These are phyloP conservation scores for Periconia sp. DNA, from an alignment of 2,329 filamentous ascomycete genomes.

Conservation along the genomic window DNA sequence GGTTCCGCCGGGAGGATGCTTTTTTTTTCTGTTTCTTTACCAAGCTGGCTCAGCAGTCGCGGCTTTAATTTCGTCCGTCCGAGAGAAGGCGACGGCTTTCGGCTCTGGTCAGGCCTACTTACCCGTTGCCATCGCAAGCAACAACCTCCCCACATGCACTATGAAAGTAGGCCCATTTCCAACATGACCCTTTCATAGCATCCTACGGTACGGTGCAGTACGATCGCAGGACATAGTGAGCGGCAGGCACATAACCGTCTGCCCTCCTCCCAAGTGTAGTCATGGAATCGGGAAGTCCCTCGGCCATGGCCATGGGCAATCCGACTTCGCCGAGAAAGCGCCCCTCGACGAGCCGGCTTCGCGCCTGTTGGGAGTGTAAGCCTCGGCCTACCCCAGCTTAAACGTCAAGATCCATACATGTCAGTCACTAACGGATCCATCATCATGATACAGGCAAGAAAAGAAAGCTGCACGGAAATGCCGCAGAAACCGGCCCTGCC, in stretches of 20 bases:
- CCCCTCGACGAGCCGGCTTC: constrained; percentile 24
- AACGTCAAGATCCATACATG: neutral
- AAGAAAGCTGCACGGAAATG: constrained; percentile 22
- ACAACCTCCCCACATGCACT: constrained; percentile 22
- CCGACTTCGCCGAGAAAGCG: constrained; percentile 23
- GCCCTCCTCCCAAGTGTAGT: constrained; percentile 5
- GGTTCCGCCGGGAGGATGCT: too few species aligned
- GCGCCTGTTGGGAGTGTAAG: constrained; percentile 42
- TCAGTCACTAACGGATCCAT: constrained; percentile 1
- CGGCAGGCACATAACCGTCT: constrained; percentile 6
- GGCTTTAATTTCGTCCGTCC: neutral
- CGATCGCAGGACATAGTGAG: constrained; percentile 1
- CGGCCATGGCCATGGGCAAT: constrained; percentile 14
- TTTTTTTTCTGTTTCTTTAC: neutral
- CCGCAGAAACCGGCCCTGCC: constrained; percentile 9
- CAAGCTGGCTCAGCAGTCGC: neutral
- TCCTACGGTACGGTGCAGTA: too few species aligned
- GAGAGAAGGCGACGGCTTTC: constrained; percentile 6
- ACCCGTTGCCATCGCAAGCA: constrained; percentile 21
- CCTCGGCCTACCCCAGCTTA: neutral
- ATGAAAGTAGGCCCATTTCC: constrained; percentile 35
- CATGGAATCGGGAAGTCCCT: constrained; percentile 23
- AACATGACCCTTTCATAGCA: constrained; percentile 7
- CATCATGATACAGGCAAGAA: constrained; percentile 30
- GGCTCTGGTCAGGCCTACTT: neutral